Evolutionary conservation across 1,284 basidiomycete species (phyloP).

Genomic region (Fomitopsis schrenkii): DNA sequence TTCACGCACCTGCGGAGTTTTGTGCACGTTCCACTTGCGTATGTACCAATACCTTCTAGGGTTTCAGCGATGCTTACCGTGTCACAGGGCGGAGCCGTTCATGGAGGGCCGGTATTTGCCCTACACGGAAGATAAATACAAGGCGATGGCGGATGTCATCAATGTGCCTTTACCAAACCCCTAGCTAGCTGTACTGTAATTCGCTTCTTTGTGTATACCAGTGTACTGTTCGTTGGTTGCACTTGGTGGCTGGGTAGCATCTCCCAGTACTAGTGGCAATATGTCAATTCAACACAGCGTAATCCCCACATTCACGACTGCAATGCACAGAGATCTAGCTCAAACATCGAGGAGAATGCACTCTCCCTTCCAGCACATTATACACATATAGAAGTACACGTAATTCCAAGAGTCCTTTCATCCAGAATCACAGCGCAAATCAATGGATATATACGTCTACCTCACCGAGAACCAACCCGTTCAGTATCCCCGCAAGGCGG

Average conservation of each 20-base stretch:
- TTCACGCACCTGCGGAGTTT: slow-evolving; percentile 43
- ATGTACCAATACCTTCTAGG: slow-evolving; percentile 9
- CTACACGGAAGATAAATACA: slow-evolving; percentile 28
- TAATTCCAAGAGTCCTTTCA: too few species aligned
- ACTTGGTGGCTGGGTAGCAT: too few species aligned
- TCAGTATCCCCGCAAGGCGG: slow-evolving; percentile 77
- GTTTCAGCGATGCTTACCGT: background rate
- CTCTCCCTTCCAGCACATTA: background rate
- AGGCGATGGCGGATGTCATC: background rate
- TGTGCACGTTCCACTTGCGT: slow-evolving; percentile 36
- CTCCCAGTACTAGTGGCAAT: too few species aligned
- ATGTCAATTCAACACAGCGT: too few species aligned
- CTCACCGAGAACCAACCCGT: slow-evolving; percentile 58
- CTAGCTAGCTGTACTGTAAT: background rate
- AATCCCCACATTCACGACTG: too few species aligned
- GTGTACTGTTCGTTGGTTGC: too few species aligned
- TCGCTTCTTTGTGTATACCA: too few species aligned
- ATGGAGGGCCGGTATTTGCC: slow-evolving; percentile 32
- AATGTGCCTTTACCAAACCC: background rate
- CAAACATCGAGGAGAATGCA: too few species aligned
- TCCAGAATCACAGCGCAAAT: background rate
- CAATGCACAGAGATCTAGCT: too few species aligned
- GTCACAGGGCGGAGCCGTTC: slow-evolving; percentile 26
- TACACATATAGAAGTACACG: background rate
- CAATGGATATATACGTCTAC: slow-evolving; percentile 3